Evolutionary conservation across 2,329 filamentous ascomycete genomes (phyloP), one percentile per base, ranked within the genome.

Genomic region (Aspergillus oerlinghausenensis): DNA sequence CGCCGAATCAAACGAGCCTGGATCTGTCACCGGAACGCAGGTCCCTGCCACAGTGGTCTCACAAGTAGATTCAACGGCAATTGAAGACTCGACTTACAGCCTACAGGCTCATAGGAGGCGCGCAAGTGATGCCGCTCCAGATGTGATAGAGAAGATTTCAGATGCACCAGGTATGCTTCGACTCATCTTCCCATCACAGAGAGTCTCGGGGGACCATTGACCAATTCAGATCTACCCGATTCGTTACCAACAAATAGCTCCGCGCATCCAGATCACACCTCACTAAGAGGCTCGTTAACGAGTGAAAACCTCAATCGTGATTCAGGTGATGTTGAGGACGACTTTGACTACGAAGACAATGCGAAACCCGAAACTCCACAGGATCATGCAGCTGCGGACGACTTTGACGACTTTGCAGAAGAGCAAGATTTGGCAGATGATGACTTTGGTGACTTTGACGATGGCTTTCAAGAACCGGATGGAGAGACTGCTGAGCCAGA

Each of bases 331-430:
- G 79, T 79, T 62, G 80, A 76, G 19, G 72, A 73, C 52, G 71
- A 73, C 49, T 65, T 59, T 29, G 62, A 38, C 32, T 38, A 64
- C 48, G 76, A 60, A 32, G 59, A 63, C 71, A 81, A 85, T 67
- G 83, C 86, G 53, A 82, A 65, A 87, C 87, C 75, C 84, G 74
- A 62, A 59, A 58, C 85, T 66, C 87, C 89, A 57, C 59, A 60
- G 66, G 91, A 90, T 73, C 86, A 88, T 68, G 88, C 87, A 63
- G 84, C 85, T 70, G 84, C 83, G 52, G 86, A 85, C 55, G 79
- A 81, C 29, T 81, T 81, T 69, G 79, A 80, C 63, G 79, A 81
- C 54, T 82, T 80, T 61, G 74, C 77, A 58, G 77, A 81, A 64
- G 80, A 80, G 49, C 78, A 78, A 57, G 78, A 79, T 58, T 78